These are phyloP conservation scores for Crithidia sp. DNA, from an alignment of 208 protist genomes.

Conservation along the genomic window DNA sequence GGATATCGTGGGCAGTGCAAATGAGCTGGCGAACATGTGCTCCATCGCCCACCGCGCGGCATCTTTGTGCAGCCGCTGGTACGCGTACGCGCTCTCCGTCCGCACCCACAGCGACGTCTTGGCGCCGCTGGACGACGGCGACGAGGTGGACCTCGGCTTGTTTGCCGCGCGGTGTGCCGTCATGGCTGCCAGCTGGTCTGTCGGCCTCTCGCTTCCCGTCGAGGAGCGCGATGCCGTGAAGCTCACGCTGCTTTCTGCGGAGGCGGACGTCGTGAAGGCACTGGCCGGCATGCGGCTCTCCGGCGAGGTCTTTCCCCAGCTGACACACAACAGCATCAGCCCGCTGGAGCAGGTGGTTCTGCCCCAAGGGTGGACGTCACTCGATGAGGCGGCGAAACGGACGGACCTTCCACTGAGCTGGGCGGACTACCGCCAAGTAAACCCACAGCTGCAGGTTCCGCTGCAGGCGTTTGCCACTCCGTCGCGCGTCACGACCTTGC, in stretches of 20 bases:
- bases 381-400: constrained; percentile 43
- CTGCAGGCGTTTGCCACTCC: constrained; percentile 63
- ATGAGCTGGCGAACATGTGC: constrained; percentile 33
- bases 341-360: constrained; percentile 35
- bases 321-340: constrained; percentile 21
- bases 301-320: constrained; percentile 29
- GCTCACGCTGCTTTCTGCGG: constrained; percentile 44
- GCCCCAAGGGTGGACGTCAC: constrained; percentile 71
- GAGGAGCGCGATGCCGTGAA: constrained; percentile 47
- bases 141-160: constrained; percentile 33
- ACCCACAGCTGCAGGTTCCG: constrained; percentile 50
- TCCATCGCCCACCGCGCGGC: constrained; percentile 34
- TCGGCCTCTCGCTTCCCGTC: constrained; percentile 35
- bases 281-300: constrained; percentile 21
- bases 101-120: constrained; percentile 28
- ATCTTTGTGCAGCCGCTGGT: constrained; percentile 61
- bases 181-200: constrained; percentile 66
- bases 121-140: constrained; percentile 38
- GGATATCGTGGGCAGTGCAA: constrained; percentile 16
- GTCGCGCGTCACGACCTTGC: constrained; percentile 57
- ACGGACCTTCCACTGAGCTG: constrained; percentile 50
- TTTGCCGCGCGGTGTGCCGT: constrained; percentile 57
- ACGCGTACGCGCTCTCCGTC: constrained; percentile 41
- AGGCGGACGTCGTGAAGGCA: constrained; percentile 26
- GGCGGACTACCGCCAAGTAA: constrained; percentile 41